Conservation (phyloP, 495 filamentous ascomycete genomes). For the Talaromyces ruber region DNA sequence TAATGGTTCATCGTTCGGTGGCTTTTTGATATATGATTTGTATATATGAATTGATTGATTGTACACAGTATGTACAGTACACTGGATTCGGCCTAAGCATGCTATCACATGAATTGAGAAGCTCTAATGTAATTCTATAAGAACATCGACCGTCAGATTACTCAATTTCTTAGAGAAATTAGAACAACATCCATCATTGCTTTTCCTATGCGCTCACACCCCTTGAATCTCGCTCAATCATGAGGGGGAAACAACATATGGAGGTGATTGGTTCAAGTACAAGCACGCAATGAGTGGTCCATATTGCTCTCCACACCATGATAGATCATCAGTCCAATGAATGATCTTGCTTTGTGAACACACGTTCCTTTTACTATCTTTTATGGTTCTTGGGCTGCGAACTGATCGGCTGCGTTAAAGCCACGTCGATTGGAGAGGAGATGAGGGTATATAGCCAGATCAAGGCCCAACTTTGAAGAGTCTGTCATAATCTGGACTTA, state of each 20-base stretch:
- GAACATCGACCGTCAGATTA: background rate
- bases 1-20: background rate
- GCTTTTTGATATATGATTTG: background rate
- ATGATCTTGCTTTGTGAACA: background rate
- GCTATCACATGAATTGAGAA: background rate
- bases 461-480: too few species aligned
- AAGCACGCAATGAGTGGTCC: conserved; percentile 1
- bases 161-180: background rate
- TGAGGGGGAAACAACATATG: background rate
- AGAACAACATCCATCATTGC: background rate
- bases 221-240: background rate
- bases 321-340: background rate
- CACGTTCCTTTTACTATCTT: background rate
- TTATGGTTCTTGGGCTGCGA: background rate
- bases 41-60: background rate
- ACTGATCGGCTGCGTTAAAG: background rate
- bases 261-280: background rate
- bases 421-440: background rate
- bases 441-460: background rate
- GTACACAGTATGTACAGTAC: background rate
- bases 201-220: background rate
- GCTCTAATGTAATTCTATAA: background rate
- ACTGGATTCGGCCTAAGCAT: background rate
- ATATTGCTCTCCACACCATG: background rate
- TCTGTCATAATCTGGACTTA: too few species aligned